phyloP scores from a whole-genome alignment of 2,329 filamentous ascomycete genomes.

The Colletotrichum cordylinicola region DNA sequence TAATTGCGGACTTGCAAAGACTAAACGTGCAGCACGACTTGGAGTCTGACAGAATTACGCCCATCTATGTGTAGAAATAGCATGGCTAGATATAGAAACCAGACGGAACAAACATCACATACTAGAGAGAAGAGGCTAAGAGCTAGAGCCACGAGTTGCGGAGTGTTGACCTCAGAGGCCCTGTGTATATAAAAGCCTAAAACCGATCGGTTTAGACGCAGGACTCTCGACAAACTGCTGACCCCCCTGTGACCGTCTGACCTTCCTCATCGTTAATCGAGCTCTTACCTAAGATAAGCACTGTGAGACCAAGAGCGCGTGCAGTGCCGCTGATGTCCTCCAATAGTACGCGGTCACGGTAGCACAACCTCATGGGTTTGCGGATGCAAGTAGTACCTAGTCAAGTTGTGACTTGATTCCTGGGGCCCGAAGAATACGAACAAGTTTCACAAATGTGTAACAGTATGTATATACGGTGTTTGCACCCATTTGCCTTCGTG shows the following conservation, averaged over 20 bases:
- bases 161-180: neutral
- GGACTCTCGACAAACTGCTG: neutral
- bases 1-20: neutral
- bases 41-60: neutral
- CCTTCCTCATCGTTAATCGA: neutral
- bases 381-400: neutral
- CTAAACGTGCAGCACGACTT: neutral
- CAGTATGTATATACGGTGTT: neutral
- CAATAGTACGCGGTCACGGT: neutral
- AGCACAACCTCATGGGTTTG: neutral
- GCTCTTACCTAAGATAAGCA: neutral
- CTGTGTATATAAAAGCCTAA: neutral
- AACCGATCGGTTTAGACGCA: neutral
- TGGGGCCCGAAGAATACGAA: neutral
- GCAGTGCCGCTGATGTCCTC: neutral
- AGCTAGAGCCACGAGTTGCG: rapidly evolving
- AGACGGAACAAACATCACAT: neutral
- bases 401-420: neutral
- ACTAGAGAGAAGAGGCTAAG: neutral
- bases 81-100: rapidly evolving
- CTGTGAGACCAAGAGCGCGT: neutral
- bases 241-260: neutral
- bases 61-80: neutral
- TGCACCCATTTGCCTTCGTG: neutral
- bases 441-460: neutral